Evolutionary conservation across 1,284 basidiomycete species (phyloP), one percentile per base, ranked within the genome.

Genomic region (Cryptococcus jaspeensis): DNA sequence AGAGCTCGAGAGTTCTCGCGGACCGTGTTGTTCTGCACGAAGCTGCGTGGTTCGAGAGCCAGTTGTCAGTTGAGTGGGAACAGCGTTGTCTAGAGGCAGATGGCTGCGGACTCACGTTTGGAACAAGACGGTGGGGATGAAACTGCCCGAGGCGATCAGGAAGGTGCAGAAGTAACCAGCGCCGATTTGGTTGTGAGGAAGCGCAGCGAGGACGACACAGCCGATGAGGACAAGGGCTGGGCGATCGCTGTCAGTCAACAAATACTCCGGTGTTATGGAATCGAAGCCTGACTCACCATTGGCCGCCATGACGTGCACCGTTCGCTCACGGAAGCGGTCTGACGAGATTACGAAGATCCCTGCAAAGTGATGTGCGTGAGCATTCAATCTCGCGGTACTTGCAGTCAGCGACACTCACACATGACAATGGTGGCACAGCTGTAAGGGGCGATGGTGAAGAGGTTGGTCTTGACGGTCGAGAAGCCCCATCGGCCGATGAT

Each of bases 251-350:
- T n/a, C n/a, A n/a, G n/a, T n/a, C n/a, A n/a, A n/a, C n/a, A n/a
- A n/a, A n/a, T n/a, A n/a, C n/a, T n/a, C n/a, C n/a, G n/a, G n/a
- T n/a, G n/a, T n/a, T n/a, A n/a, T n/a, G n/a, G n/a, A n/a, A n/a
- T n/a, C n/a, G n/a, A n/a, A n/a, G n/a, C n/a, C n/a, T n/a, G n/a
- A n/a, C n/a, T n/a, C n/a, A n/a, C n/a, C n/a, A n/a, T n/a, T n/a
- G n/a, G 71, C 62, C 15, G 58, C 36, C 42, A 64, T 59, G 48
- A 74, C 64, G 61, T 76, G 74, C 9, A 60, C 49, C 23, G 54
- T 79, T 70, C 82, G 82, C 77, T 83, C 81, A 41, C 81, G 74
- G 52, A 79, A 81, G 67, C 80, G 77, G 65, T 85, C 83, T 1
- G 83, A 84, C 7, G 81, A 81, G 66, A n/a, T n/a, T n/a, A n/a